phyloP scores from a whole-genome alignment of 176 grass and related monocot species.

The Chrysopogon serrulatus region DNA sequence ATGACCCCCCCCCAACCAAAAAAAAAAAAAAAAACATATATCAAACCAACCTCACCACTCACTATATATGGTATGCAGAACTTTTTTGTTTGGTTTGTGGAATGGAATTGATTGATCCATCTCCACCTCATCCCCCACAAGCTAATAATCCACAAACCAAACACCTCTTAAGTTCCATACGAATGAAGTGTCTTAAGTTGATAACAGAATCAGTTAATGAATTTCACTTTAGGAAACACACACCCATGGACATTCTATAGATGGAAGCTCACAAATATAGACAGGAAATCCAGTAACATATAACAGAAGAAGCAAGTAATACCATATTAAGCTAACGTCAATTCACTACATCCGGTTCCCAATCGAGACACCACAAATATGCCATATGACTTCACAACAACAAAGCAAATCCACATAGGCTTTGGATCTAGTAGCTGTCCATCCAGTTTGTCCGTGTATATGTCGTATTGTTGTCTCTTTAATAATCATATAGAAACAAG shows the following conservation, averaged over 20 bases:
- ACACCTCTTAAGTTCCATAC: neutral
- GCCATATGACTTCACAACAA: neutral
- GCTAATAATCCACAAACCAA: neutral
- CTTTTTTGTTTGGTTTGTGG: neutral
- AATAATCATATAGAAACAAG: neutral
- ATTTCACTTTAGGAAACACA: neutral
- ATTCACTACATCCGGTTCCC: neutral
- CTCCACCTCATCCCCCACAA: neutral
- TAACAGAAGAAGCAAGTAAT: neutral
- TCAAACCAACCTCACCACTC: neutral
- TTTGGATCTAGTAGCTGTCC: neutral
- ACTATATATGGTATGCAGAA: neutral
- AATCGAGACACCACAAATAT: neutral
- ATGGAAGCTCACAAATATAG: constrained; percentile 3
- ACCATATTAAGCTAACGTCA: neutral
- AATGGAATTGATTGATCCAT: neutral
- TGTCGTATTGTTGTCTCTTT: neutral
- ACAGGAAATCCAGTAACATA: neutral
- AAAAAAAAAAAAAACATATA: no score
- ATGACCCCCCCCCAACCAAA: neutral
- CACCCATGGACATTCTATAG: neutral
- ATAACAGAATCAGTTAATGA: neutral
- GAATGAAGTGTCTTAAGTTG: neutral
- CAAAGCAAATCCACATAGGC: neutral
- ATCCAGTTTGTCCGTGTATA: neutral